Evolutionary conservation across 495 filamentous ascomycete genomes (phyloP).

Genomic region (Penicillium taxi): DNA sequence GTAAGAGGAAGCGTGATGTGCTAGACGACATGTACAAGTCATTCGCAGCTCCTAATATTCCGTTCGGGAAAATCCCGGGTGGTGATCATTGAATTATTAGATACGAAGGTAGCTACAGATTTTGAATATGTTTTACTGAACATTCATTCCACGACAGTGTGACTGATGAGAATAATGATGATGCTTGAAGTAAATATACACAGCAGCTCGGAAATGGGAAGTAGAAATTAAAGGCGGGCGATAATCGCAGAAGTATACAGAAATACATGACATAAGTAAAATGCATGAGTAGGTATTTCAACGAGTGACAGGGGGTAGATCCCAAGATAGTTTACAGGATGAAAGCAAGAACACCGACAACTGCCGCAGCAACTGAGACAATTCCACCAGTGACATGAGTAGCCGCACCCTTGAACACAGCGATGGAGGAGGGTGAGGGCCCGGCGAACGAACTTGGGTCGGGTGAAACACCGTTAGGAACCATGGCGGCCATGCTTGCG

Average conservation of each 20-base stretch:
- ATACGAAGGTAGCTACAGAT: no score
- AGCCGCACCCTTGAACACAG: conserved; percentile 23
- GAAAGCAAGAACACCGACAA: conserved; percentile 28
- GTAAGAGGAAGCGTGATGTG: conserved; percentile 46
- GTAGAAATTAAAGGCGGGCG: conserved; percentile 11
- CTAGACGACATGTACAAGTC: conserved; percentile 41
- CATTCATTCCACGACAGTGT: no score
- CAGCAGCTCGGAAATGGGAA: conserved; percentile 6
- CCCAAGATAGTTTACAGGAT: conserved; percentile 19
- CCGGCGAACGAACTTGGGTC: conserved; percentile 8
- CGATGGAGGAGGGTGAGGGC: conserved; percentile 5
- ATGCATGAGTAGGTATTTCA: not conserved
- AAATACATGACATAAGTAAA: conserved; percentile 4
- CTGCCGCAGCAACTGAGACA: conserved; percentile 20
- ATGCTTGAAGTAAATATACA: conserved; percentile 7
- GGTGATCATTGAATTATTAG: no score
- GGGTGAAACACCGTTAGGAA: conserved; percentile 11
- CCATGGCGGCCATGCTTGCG: not conserved
- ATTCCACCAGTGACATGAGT: conserved; percentile 23
- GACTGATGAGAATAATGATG: no score
- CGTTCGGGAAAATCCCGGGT: no score
- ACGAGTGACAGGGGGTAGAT: conserved; percentile 6
- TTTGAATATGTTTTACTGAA: no score
- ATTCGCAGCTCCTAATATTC: no score
- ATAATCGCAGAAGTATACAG: conserved; percentile 4